Base-by-base conservation (phyloP, 2,329 filamentous ascomycete species). In the Aureobasidium zeae region DNA sequence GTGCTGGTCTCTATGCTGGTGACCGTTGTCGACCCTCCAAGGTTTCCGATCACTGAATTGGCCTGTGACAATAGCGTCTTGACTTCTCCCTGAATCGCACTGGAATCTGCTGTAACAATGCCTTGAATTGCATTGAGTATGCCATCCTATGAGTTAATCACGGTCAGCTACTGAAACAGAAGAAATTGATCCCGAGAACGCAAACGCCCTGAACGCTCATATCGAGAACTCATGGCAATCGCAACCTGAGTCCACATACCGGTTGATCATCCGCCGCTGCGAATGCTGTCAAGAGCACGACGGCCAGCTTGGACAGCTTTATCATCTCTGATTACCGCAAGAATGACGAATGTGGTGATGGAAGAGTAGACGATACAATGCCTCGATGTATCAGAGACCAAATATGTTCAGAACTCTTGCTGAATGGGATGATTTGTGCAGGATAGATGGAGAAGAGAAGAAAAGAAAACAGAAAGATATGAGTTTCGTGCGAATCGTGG, bases 1-100 rank as follows among this genome's bases (percentile, higher is more conserved):
- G 42, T 37, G n/a, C 48, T 48, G 11, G 52, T 52, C 9, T 51
- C 46, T 6, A 51, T 10, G 30, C 48, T 21, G 10, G 41, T 44
- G 5, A 48, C 28, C 4, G 44, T 48, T 10, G 44, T 45, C n/a
- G 48, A 48, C 5, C 46, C 44, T 20, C 47, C 50, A 17, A 47
- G 35, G 22, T 28, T 30, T n/a, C 41, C 41, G n/a, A 52, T 22
- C 15, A 52, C 22, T 2, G 44, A 45, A 5, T 45, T 20, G n/a
- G 50, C 50, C 9, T 49, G 28, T 11, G 43, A 41, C 41, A 47
- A 48, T 7, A 52, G 37, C 11, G 45, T 25, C 22, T 47, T 30
- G 4, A 41, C 31, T 5, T 25, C 42, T 5, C 31, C 25, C 11
- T 44, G 42, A 4, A 25, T 16, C 19, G 19, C 25, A 13, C 36